Percentiles rank a stretch among this genome's conserved stretches.
These are phyloP conservation scores for Ajuga chamaepitys DNA, from an alignment of 257 asterid species.

Conservation along the genomic window DNA sequence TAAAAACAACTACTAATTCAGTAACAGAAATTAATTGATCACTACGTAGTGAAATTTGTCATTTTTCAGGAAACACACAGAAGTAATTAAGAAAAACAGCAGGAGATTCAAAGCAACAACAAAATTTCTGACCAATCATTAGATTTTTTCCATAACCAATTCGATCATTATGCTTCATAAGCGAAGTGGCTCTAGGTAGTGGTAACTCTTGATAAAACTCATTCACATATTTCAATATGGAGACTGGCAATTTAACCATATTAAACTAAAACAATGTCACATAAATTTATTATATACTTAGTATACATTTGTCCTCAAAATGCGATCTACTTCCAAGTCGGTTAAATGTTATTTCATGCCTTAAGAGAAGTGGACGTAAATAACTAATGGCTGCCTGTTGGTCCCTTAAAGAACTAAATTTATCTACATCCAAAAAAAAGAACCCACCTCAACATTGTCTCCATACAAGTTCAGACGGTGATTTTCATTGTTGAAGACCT, in stretches of 20 bases:
- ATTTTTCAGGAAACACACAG: no score
- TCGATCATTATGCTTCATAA: not conserved
- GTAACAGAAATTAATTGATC: not conserved
- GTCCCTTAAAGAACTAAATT: not conserved
- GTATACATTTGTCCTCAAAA: not conserved
- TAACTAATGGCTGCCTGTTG: not conserved
- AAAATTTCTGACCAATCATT: no score
- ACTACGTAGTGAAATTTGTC: not conserved
- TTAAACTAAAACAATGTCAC: not conserved
- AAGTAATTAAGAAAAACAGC: no score
- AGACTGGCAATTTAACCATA: not conserved
- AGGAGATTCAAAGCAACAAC: no score
- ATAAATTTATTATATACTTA: not conserved
- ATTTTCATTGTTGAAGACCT: slow-evolving; percentile 94
- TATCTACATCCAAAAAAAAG: not conserved
- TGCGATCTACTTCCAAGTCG: not conserved
- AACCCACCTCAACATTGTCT: slow-evolving; percentile 88
- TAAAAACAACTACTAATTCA: not conserved
- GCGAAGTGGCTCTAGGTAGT: not conserved
- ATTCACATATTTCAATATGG: not conserved
- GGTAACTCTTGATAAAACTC: not conserved
- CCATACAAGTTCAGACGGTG: slow-evolving; percentile 91
- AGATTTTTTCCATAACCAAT: not conserved
- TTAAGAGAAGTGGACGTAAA: not conserved
- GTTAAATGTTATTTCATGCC: not conserved